Evolutionary conservation across 768 basidiomycete species (phyloP), one percentile per base, ranked within the genome.

Genomic region (Mycena filopes): DNA sequence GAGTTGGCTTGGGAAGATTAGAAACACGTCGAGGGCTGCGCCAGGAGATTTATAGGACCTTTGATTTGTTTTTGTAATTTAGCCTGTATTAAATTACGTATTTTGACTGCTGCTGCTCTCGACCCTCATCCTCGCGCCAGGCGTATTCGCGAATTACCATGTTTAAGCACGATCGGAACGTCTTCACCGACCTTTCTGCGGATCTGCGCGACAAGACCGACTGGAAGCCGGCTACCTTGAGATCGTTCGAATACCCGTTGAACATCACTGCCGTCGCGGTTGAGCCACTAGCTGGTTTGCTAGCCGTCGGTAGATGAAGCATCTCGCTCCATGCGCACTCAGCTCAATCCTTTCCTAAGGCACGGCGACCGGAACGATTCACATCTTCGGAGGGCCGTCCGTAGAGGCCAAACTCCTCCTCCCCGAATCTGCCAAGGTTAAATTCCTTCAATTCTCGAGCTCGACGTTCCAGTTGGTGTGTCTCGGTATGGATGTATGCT

Each of bases 1-100:
- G 71, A 87, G 88, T 60, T 93, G 91, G 91, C 73, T 92, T 21
- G 89, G 88, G 15, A 91, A 89, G 77, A 89, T 91, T 67, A 83
- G 88, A 73, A 84, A 86, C 48, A 75, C 77, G 28, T 78, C 82
- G 42, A 60, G 75, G 45, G 70, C 65, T 36, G 71, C 69, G 53
- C 57, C 70, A 43, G 60, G 71, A 68, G 63, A 69, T 26, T 51
- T 65, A 54, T 69, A 65, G 76, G 25, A 45, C 40, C 43, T 16
- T 63, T 55, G 36, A 55, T 71, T 57, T 70, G 66, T 21, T 26
- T n/a, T 18, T 62, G 33, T 55, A n/a, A 55, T 50, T 36, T 47
- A 46, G n/a, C 36, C 40, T 66, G 58, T 56, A 66, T 55, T 31
- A 26, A 38, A 55, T 38, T 43, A 25, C 42, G 13, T 45, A 20